Base-by-base conservation (phyloP, 2,329 filamentous ascomycete species). In the Zalaria sp. region DNA sequence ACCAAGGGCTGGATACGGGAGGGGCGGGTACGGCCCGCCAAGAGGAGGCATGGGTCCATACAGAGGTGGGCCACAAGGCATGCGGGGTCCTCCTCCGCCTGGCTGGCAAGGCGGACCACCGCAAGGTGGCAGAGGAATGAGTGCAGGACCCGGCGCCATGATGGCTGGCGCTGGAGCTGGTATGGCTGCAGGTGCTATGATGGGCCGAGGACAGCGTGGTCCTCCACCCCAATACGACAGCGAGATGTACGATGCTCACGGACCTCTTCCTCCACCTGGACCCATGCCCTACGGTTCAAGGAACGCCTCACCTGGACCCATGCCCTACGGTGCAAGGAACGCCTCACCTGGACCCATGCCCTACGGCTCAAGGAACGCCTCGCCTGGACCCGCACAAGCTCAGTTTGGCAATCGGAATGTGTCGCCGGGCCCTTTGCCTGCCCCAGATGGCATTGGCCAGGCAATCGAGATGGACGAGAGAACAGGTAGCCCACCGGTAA, bases 381-480 rank as follows among this genome's bases (percentile, higher is more conserved):
- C 46, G 9, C 46, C 46, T 18, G 34, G 29, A 9, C 43, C 43
- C 28, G 9, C 26, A 7, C 43, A 18, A 18, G 18, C 18, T 18
- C 18, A 18, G 18, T 18, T 18, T 18, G 18, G 18, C 18, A 18
- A 18, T 18, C 18, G 18, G 2, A 18, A 18, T 18, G 18, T 18
- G 18, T 18, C 18, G 18, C 18, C 18, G 18, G 18, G 18, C 18
- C 18, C 18, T 18, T 18, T 18, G 18, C 18, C 18, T 18, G 29
- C 35, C 4, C 40, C 35, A 10, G 36, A 35, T 11, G 54, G 61
- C 9, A 65, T 78, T 8, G 78, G 78, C 6, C 79, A 81, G 53
- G 77, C 81, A 3, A 73, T 87, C 41, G 86, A 91, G 58, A 88
- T 93, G 83, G 81, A 88, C 57, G 78, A 80, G 29, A 67, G 70